Conservation (phyloP, 441 rosid genomes). For the Gossypium davidsonii region DNA sequence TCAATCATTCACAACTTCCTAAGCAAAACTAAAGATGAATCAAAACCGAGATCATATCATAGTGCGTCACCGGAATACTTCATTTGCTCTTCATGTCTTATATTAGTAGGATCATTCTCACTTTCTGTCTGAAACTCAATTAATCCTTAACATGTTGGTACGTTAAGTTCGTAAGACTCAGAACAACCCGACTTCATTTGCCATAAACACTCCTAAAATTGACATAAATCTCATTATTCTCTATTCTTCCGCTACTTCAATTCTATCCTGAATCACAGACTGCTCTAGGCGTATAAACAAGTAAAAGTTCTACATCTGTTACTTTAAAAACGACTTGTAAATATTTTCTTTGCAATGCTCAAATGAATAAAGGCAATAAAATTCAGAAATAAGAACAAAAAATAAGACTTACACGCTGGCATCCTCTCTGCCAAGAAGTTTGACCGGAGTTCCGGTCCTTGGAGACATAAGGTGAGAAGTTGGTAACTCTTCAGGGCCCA, state of each 20-base stretch:
- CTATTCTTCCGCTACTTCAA: neutral
- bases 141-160: neutral
- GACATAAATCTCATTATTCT: neutral
- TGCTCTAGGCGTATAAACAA: neutral
- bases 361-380: neutral
- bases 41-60: neutral
- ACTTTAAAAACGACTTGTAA: neutral
- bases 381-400: neutral
- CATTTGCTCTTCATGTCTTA: neutral
- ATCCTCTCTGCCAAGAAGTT: slow-evolving; percentile 95
- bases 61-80: neutral
- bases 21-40: neutral
- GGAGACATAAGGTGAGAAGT: slow-evolving; percentile 74
- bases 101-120: neutral
- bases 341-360: neutral
- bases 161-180: neutral
- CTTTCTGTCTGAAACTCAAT: neutral
- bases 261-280: neutral
- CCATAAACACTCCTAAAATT: neutral
- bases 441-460: slow-evolving; percentile 94
- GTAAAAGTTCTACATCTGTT: neutral
- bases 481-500: slow-evolving; percentile 78
- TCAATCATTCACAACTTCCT: neutral
- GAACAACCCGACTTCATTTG: neutral
- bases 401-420: slow-evolving; percentile 81